phyloP scores from a whole-genome alignment of 1,284 basidiomycete species.

The Trichosporon ovoides region DNA sequence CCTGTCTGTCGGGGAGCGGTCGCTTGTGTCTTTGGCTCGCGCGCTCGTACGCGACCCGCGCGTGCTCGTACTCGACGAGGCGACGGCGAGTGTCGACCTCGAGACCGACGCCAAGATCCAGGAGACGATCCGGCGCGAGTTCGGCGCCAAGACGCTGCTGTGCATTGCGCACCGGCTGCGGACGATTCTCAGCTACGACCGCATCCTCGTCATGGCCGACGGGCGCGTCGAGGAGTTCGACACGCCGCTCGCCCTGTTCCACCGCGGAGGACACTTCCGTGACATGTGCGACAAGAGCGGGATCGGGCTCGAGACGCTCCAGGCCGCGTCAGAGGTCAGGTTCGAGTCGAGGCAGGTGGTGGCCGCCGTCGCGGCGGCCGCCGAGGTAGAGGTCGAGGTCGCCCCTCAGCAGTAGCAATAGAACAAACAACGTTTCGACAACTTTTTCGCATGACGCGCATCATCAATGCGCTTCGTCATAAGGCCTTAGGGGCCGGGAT shows the following conservation, averaged over 20 bases:
- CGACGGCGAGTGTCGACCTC: constrained; percentile 60
- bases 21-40: constrained; percentile 58
- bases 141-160: constrained; percentile 54
- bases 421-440: too few relatives aligned
- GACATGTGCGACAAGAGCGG: constrained; percentile 31
- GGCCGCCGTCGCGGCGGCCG: too few relatives aligned
- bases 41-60: constrained; percentile 65
- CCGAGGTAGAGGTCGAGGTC: too few relatives aligned
- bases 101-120: constrained; percentile 72
- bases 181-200: constrained; percentile 57
- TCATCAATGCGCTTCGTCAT: too few relatives aligned
- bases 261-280: constrained; percentile 42
- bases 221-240: constrained; percentile 44
- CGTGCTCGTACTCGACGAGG: constrained; percentile 60
- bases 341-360: too few relatives aligned
- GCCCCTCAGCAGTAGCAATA: too few relatives aligned
- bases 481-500: too few relatives aligned
- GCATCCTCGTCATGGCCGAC: constrained; percentile 43
- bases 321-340: too few relatives aligned
- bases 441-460: too few relatives aligned
- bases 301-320: not conserved
- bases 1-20: constrained; percentile 18
- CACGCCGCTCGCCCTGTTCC: constrained; percentile 43
- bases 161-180: constrained; percentile 71
- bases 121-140: constrained; percentile 65